These are phyloP conservation scores for Malus orientalis DNA, from an alignment of 306 rosid species.

Conservation along the genomic window DNA sequence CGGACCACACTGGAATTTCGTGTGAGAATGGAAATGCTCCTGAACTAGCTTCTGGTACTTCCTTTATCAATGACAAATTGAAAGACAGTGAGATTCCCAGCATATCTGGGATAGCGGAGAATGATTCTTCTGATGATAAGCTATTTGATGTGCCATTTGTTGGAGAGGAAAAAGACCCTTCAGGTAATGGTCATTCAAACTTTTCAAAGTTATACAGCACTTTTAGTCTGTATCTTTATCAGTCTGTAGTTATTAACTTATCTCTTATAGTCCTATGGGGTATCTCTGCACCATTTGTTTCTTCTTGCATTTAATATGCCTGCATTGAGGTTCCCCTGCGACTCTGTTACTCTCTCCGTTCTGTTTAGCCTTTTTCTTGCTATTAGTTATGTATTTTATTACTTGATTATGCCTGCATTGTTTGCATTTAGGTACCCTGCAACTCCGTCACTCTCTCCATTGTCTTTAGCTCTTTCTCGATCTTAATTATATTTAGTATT, in stretches of 20 bases:
- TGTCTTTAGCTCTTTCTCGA: neutral
- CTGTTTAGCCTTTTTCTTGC: constrained; percentile 9
- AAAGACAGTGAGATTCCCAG: constrained; percentile 49
- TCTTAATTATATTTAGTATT: neutral
- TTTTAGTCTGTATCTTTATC: neutral
- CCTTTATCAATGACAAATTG: constrained; percentile 27
- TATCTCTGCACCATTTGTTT: neutral
- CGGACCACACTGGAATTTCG: constrained; percentile 35
- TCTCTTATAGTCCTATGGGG: neutral
- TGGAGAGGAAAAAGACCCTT: constrained; percentile 47
- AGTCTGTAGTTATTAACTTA: neutral
- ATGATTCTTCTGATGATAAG: constrained; percentile 46
- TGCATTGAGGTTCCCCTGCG: neutral
- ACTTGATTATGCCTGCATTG: neutral
- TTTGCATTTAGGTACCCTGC: neutral
- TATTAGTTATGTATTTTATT: neutral
- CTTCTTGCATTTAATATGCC: neutral
- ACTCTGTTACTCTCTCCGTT: neutral
- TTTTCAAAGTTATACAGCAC: too few species aligned
- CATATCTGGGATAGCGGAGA: constrained; percentile 31
- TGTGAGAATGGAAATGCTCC: constrained; percentile 56
- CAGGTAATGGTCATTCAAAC: constrained; percentile 41
- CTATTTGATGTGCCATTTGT: constrained; percentile 55
- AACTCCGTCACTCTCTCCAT: neutral
- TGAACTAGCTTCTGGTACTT: constrained; percentile 38